Percentiles rank a stretch among this genome's conserved stretches.
Conservation (phyloP, 1,284 basidiomycete genomes). For the Thecaphora thlaspeos region DNA sequence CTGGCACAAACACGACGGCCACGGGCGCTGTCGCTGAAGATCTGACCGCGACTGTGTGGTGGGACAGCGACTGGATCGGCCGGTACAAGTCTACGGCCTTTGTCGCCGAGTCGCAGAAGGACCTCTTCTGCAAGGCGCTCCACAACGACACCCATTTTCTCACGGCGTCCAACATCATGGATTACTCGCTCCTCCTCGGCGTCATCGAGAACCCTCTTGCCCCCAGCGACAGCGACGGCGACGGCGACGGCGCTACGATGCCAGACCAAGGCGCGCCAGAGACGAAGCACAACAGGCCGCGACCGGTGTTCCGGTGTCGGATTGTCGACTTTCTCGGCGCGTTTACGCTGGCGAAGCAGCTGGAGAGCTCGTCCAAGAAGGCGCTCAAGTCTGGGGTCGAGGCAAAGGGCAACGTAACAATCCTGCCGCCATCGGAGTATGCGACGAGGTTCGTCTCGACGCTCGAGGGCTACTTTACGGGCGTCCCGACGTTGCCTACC, state of each 20-base stretch:
- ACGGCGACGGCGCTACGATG: constrained; percentile 1
- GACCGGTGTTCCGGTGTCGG: constrained; percentile 29
- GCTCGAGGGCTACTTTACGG: constrained; percentile 44
- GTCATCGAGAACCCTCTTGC: constrained; percentile 32
- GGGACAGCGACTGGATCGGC: constrained; percentile 43
- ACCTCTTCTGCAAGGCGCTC: constrained; percentile 36
- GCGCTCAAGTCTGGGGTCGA: constrained; percentile 41
- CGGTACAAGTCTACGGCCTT: constrained; percentile 33
- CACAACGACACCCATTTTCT: constrained; percentile 47
- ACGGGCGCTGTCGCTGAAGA: no score
- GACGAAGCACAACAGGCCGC: constrained; percentile 2
- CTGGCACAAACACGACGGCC: constrained; percentile 5
- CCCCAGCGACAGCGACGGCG: constrained; percentile 4
- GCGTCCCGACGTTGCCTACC: constrained; percentile 8
- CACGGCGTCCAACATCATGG: constrained; percentile 49
- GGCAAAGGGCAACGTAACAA: constrained; percentile 46
- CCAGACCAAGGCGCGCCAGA: constrained; percentile 4
- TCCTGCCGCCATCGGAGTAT: constrained; percentile 47
- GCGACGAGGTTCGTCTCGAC: constrained; percentile 39
- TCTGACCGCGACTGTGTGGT: constrained; percentile 31
- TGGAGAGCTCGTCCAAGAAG: constrained; percentile 47
- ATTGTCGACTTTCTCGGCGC: constrained; percentile 53
- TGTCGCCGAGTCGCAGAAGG: constrained; percentile 41
- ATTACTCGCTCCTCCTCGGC: constrained; percentile 52
- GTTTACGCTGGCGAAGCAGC: constrained; percentile 47